Conservation (phyloP, 2,329 filamentous ascomycete species). For the Xylaria hypoxylon region DNA sequence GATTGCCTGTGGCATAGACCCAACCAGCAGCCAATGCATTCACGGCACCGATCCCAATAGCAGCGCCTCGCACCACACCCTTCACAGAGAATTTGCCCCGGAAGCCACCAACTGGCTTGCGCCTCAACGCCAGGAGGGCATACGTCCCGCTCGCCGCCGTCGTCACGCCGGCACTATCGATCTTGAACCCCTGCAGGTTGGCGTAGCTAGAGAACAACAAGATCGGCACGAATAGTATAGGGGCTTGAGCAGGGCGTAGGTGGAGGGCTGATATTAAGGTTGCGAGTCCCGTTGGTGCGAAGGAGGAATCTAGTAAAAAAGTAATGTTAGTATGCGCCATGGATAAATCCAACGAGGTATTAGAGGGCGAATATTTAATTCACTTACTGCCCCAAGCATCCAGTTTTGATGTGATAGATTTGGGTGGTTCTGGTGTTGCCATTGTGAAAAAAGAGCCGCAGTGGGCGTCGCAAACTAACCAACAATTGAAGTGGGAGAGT, state of each 20-base stretch:
- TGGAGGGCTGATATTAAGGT: constrained; percentile 69
- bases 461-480: constrained; percentile 1
- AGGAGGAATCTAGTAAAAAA: constrained; percentile 59
- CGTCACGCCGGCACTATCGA: constrained; percentile 66
- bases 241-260: constrained; percentile 63
- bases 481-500: not conserved
- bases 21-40: constrained; percentile 64
- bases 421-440: constrained; percentile 50
- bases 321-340: not conserved
- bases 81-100: constrained; percentile 56
- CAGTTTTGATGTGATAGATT: constrained; percentile 52
- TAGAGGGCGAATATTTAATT: not conserved
- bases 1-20: constrained; percentile 64
- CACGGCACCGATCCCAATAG: constrained; percentile 61
- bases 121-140: constrained; percentile 64
- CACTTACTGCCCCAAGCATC: constrained; percentile 64
- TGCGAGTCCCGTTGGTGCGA: constrained; percentile 66
- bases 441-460: constrained; percentile 41
- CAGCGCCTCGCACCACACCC: constrained; percentile 62
- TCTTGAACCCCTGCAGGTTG: constrained; percentile 69
- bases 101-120: constrained; percentile 52
- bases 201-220: constrained; percentile 69
- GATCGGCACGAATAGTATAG: constrained; percentile 63
- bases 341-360: constrained; percentile 8
- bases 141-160: constrained; percentile 70